These are phyloP conservation scores for Pichia kudriavzevii DNA, from an alignment of 1,139 yeast genomes.

Conservation along the genomic window DNA sequence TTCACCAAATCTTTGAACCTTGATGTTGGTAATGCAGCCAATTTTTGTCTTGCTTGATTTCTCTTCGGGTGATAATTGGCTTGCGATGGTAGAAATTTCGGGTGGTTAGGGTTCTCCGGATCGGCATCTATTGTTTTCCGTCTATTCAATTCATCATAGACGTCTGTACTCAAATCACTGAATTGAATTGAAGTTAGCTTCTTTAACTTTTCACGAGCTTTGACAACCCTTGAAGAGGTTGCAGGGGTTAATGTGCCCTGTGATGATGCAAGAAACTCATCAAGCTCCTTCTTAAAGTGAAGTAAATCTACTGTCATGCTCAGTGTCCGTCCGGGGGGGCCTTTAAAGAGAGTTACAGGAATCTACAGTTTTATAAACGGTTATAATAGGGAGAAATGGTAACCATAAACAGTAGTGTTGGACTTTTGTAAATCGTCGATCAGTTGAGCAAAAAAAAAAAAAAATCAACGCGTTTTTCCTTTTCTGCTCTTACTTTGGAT, in stretches of 20 bases:
- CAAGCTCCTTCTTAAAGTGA: constrained; percentile 41
- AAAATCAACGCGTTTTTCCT: constrained; percentile 1
- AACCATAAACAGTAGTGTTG: not conserved
- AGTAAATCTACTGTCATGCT: constrained; percentile 4
- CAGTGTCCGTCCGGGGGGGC: too few species aligned
- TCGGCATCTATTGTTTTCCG: constrained; percentile 44
- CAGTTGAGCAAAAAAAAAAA: not conserved
- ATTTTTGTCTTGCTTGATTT: constrained; percentile 90
- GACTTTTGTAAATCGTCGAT: not conserved
- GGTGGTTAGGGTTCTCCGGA: constrained; percentile 34
- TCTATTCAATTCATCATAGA: constrained; percentile 80
- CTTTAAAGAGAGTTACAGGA: too few species aligned
- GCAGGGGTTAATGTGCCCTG: constrained; percentile 39
- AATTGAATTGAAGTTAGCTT: constrained; percentile 81
- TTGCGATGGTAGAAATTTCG: constrained; percentile 57
- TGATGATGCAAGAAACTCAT: constrained; percentile 46
- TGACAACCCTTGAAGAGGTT: constrained; percentile 55
- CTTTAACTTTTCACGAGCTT: constrained; percentile 79
- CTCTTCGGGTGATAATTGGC: constrained; percentile 84
- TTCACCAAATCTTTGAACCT: constrained; percentile 86
- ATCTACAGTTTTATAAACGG: too few species aligned
- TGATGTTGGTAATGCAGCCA: constrained; percentile 74
- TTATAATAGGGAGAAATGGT: too few species aligned
- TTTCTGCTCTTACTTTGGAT: too few species aligned
- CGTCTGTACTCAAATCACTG: constrained; percentile 84